These are phyloP conservation scores for Colletotrichum trifolii DNA, from an alignment of 2,329 filamentous ascomycete genomes.

Conservation along the genomic window DNA sequence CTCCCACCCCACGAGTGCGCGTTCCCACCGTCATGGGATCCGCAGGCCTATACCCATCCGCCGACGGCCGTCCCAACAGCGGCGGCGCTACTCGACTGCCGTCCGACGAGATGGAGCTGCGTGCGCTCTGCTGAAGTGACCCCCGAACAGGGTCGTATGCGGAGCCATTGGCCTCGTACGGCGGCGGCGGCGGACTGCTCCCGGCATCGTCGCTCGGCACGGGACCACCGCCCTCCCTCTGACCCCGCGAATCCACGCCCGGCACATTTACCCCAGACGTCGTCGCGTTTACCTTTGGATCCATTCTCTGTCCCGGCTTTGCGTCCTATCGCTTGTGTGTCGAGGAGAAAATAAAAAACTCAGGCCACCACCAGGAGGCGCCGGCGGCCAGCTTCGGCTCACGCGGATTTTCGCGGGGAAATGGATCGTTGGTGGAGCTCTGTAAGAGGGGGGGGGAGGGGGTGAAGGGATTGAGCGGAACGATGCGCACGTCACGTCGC, in stretches of 20 bases:
- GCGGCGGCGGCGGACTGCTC: conserved; percentile 17
- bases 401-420: conserved; percentile 11
- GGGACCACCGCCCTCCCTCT: neutral
- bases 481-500: neutral
- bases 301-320: neutral
- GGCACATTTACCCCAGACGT: neutral
- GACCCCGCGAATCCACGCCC: neutral
- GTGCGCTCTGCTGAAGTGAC: conserved; percentile 6
- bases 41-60: neutral
- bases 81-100: too few relatives aligned
- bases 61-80: neutral
- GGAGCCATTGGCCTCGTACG: conserved; percentile 10
- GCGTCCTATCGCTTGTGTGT: too few relatives aligned
- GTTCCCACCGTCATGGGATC: neutral
- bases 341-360: neutral
- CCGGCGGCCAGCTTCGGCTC: conserved; percentile 25
- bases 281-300: conserved; percentile 6
- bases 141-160: neutral
- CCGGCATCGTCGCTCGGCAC: neutral
- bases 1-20: neutral
- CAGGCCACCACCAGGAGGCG: neutral
- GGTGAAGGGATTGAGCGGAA: neutral
- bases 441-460: neutral
- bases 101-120: neutral
- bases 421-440: conserved; percentile 14